Evolutionary conservation across 768 basidiomycete genomes (phyloP).

Genomic region (Mycena latifolia): DNA sequence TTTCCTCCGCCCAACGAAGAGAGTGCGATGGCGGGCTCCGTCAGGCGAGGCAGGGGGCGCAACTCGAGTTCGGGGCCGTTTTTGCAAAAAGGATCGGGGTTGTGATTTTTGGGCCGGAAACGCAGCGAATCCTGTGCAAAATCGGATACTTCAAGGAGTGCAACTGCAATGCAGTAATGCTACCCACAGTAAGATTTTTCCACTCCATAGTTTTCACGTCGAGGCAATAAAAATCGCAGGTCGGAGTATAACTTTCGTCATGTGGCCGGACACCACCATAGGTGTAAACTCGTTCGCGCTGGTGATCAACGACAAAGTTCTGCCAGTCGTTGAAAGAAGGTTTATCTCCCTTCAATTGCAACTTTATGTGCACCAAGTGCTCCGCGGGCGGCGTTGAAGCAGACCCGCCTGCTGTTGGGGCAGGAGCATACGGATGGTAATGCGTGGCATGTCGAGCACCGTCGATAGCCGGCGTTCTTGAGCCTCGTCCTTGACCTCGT

Average conservation of each 20-base stretch:
- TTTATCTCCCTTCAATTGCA: conserved; percentile 31
- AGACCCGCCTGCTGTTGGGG: too few species aligned
- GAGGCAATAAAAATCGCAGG: conserved; percentile 41
- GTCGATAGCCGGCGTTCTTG: too few species aligned
- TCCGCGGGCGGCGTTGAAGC: background rate
- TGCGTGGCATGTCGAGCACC: too few species aligned
- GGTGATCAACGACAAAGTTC: conserved; percentile 31
- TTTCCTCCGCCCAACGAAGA: conserved; percentile 30
- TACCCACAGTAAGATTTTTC: conserved; percentile 43
- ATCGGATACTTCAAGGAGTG: background rate
- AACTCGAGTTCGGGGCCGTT: background rate
- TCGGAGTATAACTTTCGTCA: conserved; percentile 20
- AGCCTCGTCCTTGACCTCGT: too few species aligned
- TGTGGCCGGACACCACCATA: conserved; percentile 40
- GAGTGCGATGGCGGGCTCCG: conserved; percentile 36
- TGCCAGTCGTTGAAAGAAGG: conserved; percentile 42
- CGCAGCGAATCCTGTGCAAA: conserved; percentile 8
- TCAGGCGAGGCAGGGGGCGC: conserved; percentile 35
- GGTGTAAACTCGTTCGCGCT: conserved; percentile 33
- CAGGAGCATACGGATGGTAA: too few species aligned
- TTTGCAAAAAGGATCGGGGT: conserved; percentile 35
- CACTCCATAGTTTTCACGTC: conserved; percentile 39
- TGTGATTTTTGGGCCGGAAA: conserved; percentile 11
- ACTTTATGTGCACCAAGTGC: background rate
- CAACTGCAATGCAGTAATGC: background rate